Percentiles rank a stretch among this genome's conserved stretches.
Evolutionary conservation across 2,329 filamentous ascomycete genomes (phyloP).

Genomic region (Chaetomiaceae sp.): DNA sequence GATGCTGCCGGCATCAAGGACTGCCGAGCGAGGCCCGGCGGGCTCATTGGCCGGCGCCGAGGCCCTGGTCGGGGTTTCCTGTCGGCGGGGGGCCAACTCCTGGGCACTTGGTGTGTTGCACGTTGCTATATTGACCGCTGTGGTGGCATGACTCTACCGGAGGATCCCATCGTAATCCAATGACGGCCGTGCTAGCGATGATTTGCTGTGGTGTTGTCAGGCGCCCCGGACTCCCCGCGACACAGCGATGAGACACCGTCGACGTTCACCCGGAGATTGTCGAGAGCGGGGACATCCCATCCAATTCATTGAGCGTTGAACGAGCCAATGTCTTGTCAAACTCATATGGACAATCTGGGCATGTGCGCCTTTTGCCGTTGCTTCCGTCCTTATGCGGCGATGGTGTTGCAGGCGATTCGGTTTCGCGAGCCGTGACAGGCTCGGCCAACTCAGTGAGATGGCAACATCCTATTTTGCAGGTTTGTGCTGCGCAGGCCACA

Average conservation of each 20-base stretch:
- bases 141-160: slow-evolving; percentile 13
- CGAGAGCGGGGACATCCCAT: slow-evolving; percentile 13
- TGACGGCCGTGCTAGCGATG: neutral
- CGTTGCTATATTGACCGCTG: neutral
- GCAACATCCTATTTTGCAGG: too few species aligned
- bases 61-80: neutral
- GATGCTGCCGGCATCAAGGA: neutral
- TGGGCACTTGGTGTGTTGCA: too few species aligned
- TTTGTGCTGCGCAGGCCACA: too few species aligned
- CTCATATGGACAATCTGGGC: too few species aligned
- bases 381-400: too few species aligned
- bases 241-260: slow-evolving; percentile 3
- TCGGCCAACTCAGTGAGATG: too few species aligned
- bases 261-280: slow-evolving; percentile 20
- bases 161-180: neutral
- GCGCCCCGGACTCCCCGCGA: neutral
- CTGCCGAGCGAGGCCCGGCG: slow-evolving; percentile 8
- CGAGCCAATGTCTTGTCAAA: too few species aligned
- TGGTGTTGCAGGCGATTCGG: too few species aligned
- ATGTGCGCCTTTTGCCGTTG: too few species aligned
- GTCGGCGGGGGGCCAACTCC: slow-evolving; percentile 16
- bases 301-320: slow-evolving; percentile 15
- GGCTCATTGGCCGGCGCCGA: slow-evolving; percentile 12
- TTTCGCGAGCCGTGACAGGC: too few species aligned
- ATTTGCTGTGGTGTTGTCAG: slow-evolving; percentile 1